Conservation (phyloP, 2,329 filamentous ascomycete genomes). For the Trichophyton equinum region DNA sequence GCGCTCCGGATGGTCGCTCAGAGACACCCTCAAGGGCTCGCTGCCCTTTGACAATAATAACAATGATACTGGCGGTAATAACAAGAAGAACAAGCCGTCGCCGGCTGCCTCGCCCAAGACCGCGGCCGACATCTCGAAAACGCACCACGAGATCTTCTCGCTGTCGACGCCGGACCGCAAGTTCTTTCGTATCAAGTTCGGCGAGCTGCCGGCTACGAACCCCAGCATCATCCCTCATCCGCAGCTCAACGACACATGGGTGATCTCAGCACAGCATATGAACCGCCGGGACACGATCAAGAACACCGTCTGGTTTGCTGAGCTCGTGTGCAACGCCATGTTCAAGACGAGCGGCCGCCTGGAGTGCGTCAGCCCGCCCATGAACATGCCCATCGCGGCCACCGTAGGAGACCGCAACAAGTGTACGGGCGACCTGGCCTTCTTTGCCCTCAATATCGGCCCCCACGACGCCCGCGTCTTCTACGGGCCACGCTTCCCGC, state of each 20-base stretch:
- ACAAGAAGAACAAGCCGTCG: no score
- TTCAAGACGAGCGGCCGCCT: conserved; percentile 30
- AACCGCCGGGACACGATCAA: conserved; percentile 17
- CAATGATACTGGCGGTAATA: no score
- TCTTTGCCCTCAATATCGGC: conserved; percentile 36
- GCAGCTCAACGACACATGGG: conserved; percentile 32
- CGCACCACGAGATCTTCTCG: conserved; percentile 34
- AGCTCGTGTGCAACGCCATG: conserved; percentile 40
- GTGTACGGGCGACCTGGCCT: conserved; percentile 35
- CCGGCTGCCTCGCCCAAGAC: no score
- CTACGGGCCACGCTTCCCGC: conserved; percentile 40
- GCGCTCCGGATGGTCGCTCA: background rate
- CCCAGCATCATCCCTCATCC: conserved; percentile 49
- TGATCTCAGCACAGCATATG: conserved; percentile 40
- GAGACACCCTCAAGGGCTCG: background rate
- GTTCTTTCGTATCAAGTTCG: conserved; percentile 42
- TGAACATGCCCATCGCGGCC: conserved; percentile 35
- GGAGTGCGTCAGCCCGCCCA: conserved; percentile 32
- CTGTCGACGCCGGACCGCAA: conserved; percentile 33
- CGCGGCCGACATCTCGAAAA: conserved; percentile 7
- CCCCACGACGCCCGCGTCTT: conserved; percentile 50
- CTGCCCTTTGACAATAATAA: background rate
- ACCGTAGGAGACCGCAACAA: conserved; percentile 32
- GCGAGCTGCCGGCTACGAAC: conserved; percentile 34
- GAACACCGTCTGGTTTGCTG: conserved; percentile 26